Evolutionary conservation across 768 basidiomycete species (phyloP).

Genomic region (Fomitopsis pulvina): DNA sequence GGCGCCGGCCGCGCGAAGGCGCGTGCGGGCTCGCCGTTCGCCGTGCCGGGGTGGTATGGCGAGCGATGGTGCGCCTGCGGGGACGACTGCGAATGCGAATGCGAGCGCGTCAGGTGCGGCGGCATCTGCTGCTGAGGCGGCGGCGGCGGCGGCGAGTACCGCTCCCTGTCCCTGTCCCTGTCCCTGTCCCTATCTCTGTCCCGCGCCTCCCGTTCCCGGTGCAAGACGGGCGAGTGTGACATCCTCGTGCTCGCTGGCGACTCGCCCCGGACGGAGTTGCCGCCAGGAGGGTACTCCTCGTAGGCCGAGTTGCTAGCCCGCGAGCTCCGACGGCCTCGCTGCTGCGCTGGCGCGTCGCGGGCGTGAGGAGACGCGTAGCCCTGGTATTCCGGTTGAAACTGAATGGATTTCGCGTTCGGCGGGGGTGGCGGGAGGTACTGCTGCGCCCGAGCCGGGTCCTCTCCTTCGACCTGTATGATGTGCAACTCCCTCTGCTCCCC

Average conservation of each 20-base stretch:
- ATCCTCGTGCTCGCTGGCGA: conserved; percentile 10
- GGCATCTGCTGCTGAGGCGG: conserved; percentile 12
- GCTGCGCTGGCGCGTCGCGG: conserved; percentile 5
- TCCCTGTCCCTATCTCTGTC: conserved; percentile 8
- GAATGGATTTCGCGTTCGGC: conserved; percentile 16
- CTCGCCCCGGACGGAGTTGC: conserved; percentile 1
- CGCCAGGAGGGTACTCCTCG: conserved; percentile 11
- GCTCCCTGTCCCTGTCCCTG: conserved; percentile 16
- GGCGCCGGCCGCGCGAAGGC: conserved; percentile 7
- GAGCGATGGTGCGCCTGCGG: conserved; percentile 24
- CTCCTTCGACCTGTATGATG: conserved; percentile 21
- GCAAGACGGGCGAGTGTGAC: conserved; percentile 22
- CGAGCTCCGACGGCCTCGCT: conserved; percentile 15
- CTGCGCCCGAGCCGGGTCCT: conserved; percentile 13
- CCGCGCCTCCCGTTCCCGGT: conserved; percentile 22
- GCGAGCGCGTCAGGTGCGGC: conserved; percentile 5
- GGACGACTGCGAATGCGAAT: conserved; percentile 14
- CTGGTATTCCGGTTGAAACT: conserved; percentile 23
- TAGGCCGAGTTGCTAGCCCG: conserved; percentile 12
- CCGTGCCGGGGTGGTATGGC: conserved; percentile 17
- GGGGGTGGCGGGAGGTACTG: conserved; percentile 8
- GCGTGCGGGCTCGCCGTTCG: background rate
- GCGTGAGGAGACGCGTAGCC: conserved; percentile 8
- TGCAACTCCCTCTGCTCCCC: conserved; percentile 18
- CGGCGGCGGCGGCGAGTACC: conserved; percentile 14